Conservation (phyloP, 108 stramenopile species). For the Pseudonitzschia delicatissima region DNA sequence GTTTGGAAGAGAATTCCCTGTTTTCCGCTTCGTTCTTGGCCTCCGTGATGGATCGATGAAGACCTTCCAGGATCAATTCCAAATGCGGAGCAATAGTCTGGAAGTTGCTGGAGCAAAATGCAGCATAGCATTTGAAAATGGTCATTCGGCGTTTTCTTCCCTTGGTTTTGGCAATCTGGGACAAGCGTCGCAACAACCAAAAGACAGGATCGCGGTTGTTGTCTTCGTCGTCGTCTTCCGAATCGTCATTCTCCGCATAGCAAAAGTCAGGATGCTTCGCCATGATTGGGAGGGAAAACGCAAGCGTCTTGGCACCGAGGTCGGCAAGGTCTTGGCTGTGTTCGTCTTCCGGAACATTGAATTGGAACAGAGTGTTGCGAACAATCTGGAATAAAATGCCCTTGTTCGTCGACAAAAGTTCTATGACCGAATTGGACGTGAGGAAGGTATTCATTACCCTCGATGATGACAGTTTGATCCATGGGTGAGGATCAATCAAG, state of each 20-base stretch:
- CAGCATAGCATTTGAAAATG: constrained; percentile 84
- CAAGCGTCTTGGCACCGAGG: constrained; percentile 61
- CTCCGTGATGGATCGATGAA: constrained; percentile 74
- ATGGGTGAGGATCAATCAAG: constrained; percentile 67
- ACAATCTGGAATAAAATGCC: constrained; percentile 64
- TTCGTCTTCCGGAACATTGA: constrained; percentile 63
- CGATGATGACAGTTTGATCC: constrained; percentile 65
- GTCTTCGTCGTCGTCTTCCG: constrained; percentile 29
- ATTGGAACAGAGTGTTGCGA: constrained; percentile 62
- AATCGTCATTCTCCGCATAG: constrained; percentile 24
- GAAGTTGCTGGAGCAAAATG: constrained; percentile 46
- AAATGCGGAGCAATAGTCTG: constrained; percentile 52
- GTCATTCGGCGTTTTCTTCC: constrained; percentile 65
- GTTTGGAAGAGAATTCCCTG: constrained; percentile 4
- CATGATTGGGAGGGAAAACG: constrained; percentile 62
- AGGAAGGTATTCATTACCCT: constrained; percentile 55
- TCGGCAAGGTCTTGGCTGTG: constrained; percentile 49
- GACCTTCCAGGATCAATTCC: constrained; percentile 76
- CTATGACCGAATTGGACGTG: constrained; percentile 27
- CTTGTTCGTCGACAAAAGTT: constrained; percentile 22
- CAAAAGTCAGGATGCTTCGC: constrained; percentile 54
- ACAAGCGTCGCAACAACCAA: constrained; percentile 73
- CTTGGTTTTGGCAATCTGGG: constrained; percentile 75
- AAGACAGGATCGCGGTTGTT: constrained; percentile 43
- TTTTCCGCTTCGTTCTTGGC: constrained; percentile 47